phyloP scores from a whole-genome alignment of 495 filamentous ascomycete species.

The Durotheca rogersii region DNA sequence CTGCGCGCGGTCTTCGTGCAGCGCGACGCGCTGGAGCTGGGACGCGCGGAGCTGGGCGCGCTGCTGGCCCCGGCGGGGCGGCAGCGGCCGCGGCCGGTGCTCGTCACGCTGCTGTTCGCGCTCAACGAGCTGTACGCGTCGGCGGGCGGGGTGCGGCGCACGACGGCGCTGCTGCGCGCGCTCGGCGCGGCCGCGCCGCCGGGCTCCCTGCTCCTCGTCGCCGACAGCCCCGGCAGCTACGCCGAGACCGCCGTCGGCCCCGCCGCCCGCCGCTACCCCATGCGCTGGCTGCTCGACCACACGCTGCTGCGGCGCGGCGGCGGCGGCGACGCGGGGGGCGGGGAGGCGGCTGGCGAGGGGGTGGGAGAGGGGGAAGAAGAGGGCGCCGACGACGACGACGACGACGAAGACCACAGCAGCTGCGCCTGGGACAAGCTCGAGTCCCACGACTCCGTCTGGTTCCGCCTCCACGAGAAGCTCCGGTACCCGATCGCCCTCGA shows the following conservation, averaged over 20 bases:
- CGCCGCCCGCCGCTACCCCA: constrained; percentile 73
- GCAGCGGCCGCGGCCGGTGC: constrained; percentile 32
- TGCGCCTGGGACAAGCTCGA: constrained; percentile 69
- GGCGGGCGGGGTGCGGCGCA: constrained; percentile 66
- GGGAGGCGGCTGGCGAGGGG: too few species aligned
- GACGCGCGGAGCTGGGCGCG: constrained; percentile 40
- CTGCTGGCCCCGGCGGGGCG: constrained; percentile 34
- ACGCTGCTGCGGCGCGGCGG: constrained; percentile 57
- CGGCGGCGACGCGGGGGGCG: too few species aligned
- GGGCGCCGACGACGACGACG: too few species aligned
- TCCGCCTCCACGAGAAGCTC: constrained; percentile 65
- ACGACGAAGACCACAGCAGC: constrained; percentile 24
- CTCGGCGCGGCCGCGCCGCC: constrained; percentile 56
- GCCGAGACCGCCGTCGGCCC: constrained; percentile 70
- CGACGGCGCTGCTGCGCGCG: constrained; percentile 70
- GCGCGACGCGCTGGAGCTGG: constrained; percentile 61
- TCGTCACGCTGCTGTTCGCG: constrained; percentile 89
- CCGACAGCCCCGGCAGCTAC: constrained; percentile 92
- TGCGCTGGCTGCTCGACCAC: constrained; percentile 90
- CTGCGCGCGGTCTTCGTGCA: constrained; percentile 57
- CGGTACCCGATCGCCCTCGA: constrained; percentile 83
- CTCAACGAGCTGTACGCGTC: constrained; percentile 91
- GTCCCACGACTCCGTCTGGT: constrained; percentile 79
- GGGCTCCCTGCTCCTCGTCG: constrained; percentile 74
- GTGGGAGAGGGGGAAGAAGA: too few species aligned